Conservation (phyloP, 495 filamentous ascomycete species). For the Hyaloscypha finlandica region DNA sequence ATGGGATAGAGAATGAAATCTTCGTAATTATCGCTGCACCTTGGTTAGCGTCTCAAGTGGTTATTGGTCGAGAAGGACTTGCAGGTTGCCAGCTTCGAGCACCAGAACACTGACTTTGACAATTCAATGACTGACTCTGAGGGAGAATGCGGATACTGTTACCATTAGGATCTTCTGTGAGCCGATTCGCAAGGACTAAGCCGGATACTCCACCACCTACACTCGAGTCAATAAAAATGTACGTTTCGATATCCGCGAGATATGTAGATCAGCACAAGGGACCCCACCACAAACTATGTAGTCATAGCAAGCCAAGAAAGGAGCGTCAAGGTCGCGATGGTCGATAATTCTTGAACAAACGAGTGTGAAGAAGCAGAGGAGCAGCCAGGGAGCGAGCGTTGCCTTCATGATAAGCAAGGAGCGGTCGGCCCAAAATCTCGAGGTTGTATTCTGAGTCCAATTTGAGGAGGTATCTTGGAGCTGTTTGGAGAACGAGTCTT, state of each 20-base stretch:
- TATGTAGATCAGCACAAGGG: not conserved
- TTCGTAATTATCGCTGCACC: constrained; percentile 13
- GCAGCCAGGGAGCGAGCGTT: not conserved
- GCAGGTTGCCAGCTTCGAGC: constrained; percentile 44
- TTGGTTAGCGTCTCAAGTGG: not conserved
- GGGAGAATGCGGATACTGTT: not conserved
- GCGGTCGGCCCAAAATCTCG: not conserved
- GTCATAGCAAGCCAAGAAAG: constrained; percentile 10
- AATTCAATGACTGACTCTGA: not conserved
- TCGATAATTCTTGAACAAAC: constrained; percentile 1
- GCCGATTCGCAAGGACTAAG: constrained; percentile 41
- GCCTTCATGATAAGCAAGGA: not conserved
- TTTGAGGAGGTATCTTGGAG: not conserved
- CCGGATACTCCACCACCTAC: constrained; percentile 40
- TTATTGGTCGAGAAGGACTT: not conserved
- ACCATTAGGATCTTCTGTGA: constrained; percentile 34
- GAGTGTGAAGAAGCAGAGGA: constrained; percentile 1
- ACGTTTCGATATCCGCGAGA: not conserved
- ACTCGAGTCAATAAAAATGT: constrained; percentile 12
- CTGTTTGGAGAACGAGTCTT: not conserved
- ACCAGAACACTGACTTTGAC: constrained; percentile 43
- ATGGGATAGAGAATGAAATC: constrained; percentile 16
- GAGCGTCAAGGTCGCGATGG: constrained; percentile 7
- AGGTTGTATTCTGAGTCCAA: not conserved
- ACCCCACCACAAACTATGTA: not conserved